Percentiles rank a stretch among this genome's conserved stretches.
These are phyloP conservation scores for Lentinula lateritia DNA, from an alignment of 768 basidiomycete genomes.

Conservation along the genomic window DNA sequence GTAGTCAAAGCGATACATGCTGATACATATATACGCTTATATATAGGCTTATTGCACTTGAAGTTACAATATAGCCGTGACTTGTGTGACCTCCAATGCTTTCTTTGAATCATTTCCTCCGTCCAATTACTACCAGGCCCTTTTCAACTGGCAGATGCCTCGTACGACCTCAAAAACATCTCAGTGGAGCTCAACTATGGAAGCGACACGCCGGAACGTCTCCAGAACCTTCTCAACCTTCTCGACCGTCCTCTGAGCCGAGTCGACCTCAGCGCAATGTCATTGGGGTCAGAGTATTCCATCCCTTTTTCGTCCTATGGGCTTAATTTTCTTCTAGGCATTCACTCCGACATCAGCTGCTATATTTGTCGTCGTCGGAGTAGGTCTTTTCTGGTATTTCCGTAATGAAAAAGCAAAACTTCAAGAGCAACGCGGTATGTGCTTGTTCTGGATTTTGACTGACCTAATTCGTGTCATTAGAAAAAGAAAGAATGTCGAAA, in stretches of 20 bases:
- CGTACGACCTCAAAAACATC: neutral
- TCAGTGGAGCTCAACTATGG: neutral
- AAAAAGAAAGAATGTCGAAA: slow-evolving; percentile 66
- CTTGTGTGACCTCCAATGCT: neutral
- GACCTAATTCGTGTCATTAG: slow-evolving; percentile 29
- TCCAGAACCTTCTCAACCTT: neutral
- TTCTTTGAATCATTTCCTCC: neutral
- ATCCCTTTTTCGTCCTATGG: neutral
- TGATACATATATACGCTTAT: no score
- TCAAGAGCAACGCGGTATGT: slow-evolving; percentile 69
- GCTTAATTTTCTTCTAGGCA: slow-evolving; percentile 46
- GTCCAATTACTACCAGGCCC: neutral
- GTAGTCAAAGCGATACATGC: neutral
- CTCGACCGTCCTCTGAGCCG: neutral
- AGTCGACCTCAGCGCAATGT: slow-evolving; percentile 8
- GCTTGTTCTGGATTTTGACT: neutral
- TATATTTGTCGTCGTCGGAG: slow-evolving; percentile 78
- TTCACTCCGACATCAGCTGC: slow-evolving; percentile 85
- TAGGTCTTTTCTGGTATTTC: slow-evolving; percentile 86
- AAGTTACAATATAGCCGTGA: neutral
- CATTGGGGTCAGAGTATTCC: slow-evolving; percentile 12
- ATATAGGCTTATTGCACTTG: no score
- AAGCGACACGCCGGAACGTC: neutral
- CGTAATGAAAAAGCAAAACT: slow-evolving; percentile 78
- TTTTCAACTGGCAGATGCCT: neutral